Base-by-base conservation (phyloP, 176 grass and related monocot genomes). In the Eremochloa ophiuroides region DNA sequence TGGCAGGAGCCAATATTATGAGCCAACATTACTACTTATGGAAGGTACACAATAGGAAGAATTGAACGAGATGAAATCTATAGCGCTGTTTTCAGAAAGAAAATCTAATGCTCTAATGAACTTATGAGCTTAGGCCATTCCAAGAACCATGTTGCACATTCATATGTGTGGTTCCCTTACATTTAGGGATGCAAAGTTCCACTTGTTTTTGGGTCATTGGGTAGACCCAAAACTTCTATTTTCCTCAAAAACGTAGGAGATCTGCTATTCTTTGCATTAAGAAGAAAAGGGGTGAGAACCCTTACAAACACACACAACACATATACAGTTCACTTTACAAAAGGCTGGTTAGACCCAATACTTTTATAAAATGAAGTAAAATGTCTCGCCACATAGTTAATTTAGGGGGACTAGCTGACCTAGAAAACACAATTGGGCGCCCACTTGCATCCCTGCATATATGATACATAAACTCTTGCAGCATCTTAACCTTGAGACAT, bases 71-170 rank as follows among this genome's bases (percentile, higher is more conserved):
- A 66, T 81, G 62, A 23, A 50, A 74, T 62, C 81, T 18, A 11
- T 72, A 28, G 30, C 41, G 11, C 6, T 39, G 15, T 3, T 84
- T 70, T 73, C 29, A 73, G 25, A 62, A 62, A 80, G 47, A 46
- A 73, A 60, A 59, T 30, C 18, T 62, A 66, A 27, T 81, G 4
- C 22, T 73, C 62, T 72, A 26, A 33, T 56, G 56, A 79, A 71
- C 47, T 58, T 77, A 79, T 39, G 28, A 64, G 78, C 35, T 80
- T 76, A 25, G 37, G 26, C 74, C 70, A 74, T 74, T 65, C 68
- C 27, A 29, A 28, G 27, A 75, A 80, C 33, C 14, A 85, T 68
- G 27, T 58, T 51, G 16, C 33, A 63, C 58, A 31, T 39, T 61
- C 33, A 59, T 46, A 33, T 20, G 15, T 56, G 27, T 73, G 34